A percentile compares a stretch with the other conserved stretches of the same genome.
phyloP scores from a whole-genome alignment of 2,329 filamentous ascomycete genomes.

The Ophiostoma quercus region DNA sequence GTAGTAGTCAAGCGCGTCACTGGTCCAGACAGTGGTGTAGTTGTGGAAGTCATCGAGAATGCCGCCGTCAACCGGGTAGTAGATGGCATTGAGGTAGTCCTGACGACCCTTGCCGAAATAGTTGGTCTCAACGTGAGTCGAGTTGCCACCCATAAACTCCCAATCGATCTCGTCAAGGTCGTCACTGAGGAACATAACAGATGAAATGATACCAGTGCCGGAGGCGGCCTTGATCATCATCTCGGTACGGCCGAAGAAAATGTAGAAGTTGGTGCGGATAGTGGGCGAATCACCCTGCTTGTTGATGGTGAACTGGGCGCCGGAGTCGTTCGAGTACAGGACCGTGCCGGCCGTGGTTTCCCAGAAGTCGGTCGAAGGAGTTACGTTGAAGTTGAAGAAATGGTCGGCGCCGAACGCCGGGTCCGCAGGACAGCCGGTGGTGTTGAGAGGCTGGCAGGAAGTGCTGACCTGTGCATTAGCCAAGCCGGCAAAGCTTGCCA shows the following conservation, averaged over 20 bases:
- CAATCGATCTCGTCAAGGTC: conserved; percentile 85
- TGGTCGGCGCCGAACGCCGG: conserved; percentile 62
- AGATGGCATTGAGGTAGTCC: conserved; percentile 51
- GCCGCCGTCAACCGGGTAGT: conserved; percentile 50
- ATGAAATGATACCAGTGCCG: conserved; percentile 71
- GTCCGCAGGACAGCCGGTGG: conserved; percentile 61
- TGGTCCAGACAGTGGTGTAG: conserved; percentile 70
- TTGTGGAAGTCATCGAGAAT: conserved; percentile 63
- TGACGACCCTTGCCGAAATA: conserved; percentile 69
- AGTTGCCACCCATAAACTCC: conserved; percentile 69
- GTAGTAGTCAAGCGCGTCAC: conserved; percentile 59
- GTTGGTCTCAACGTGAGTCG: conserved; percentile 61
- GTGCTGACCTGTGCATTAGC: conserved; percentile 66
- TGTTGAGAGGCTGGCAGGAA: conserved; percentile 69
- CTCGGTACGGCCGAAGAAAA: conserved; percentile 79
- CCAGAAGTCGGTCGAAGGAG: conserved; percentile 54
- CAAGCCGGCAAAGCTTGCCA: conserved; percentile 13
- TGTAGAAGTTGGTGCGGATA: conserved; percentile 72
- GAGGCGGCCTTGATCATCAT: conserved; percentile 69
- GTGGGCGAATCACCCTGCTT: conserved; percentile 72
- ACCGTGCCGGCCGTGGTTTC: conserved; percentile 63
- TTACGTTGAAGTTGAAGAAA: conserved; percentile 59
- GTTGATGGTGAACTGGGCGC: conserved; percentile 66
- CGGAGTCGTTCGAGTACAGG: conserved; percentile 51
- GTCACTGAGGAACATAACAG: conserved; percentile 77